Conservation (phyloP, 2,329 filamentous ascomycete genomes). For the Aspergillus bombycis region DNA sequence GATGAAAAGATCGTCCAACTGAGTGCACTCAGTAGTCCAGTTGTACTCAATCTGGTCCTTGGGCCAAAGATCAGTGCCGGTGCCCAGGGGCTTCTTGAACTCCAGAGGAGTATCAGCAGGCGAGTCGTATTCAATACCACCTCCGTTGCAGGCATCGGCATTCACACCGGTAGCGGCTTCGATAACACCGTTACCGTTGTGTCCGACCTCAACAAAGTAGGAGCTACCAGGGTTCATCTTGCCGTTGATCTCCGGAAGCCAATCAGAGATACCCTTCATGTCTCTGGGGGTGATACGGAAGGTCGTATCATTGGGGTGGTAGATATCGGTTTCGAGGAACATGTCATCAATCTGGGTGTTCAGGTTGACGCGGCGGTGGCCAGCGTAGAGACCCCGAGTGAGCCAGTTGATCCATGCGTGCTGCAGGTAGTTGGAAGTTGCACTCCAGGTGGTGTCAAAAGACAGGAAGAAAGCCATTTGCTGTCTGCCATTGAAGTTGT, state of each 20-base stretch:
- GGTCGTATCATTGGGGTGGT: slow-evolving; percentile 49
- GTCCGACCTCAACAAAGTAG: slow-evolving; percentile 58
- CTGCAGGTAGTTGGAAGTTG: slow-evolving; percentile 61
- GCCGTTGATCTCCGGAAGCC: slow-evolving; percentile 43
- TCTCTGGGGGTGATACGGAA: slow-evolving; percentile 57
- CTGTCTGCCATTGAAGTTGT: slow-evolving; percentile 59
- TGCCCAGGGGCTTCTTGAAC: slow-evolving; percentile 56
- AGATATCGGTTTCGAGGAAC: slow-evolving; percentile 58
- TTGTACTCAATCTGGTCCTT: slow-evolving; percentile 46
- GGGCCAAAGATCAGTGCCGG: slow-evolving; percentile 55
- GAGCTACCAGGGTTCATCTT: slow-evolving; percentile 56
- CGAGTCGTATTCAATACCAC: slow-evolving; percentile 51
- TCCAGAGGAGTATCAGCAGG: slow-evolving; percentile 53
- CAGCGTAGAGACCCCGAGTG: slow-evolving; percentile 60
- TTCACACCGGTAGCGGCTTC: slow-evolving; percentile 35
- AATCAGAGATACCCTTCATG: slow-evolving; percentile 51
- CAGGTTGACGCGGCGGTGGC: slow-evolving; percentile 59
- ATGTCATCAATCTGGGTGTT: slow-evolving; percentile 66
- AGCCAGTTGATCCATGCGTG: slow-evolving; percentile 67
- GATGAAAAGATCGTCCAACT: slow-evolving; percentile 54
- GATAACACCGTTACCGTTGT: slow-evolving; percentile 61
- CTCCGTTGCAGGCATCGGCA: slow-evolving; percentile 32
- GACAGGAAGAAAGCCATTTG: slow-evolving; percentile 66
- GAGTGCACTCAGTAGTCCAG: slow-evolving; percentile 55
- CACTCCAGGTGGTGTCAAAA: slow-evolving; percentile 56